These are phyloP conservation scores for Blumeria hordei DNA, from an alignment of 2,329 filamentous ascomycete species.

Conservation along the genomic window DNA sequence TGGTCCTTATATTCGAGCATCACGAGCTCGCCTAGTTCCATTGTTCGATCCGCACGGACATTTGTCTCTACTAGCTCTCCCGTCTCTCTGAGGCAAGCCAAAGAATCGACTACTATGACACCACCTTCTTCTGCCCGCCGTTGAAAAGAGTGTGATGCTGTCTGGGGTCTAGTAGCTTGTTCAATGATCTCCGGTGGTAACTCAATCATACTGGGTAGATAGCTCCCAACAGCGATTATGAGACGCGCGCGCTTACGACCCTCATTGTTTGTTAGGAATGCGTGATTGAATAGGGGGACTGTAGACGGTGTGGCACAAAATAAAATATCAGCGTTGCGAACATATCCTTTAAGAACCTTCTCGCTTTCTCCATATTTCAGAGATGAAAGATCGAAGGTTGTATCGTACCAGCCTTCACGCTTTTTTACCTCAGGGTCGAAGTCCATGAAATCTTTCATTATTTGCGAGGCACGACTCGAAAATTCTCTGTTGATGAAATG, in stretches of 20 bases:
- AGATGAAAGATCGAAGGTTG: constrained; percentile 46
- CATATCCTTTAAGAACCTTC: constrained; percentile 42
- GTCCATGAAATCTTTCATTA: constrained; percentile 24
- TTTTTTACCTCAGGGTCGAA: constrained; percentile 22
- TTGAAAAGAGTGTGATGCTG: constrained; percentile 35
- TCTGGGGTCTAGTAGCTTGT: constrained; percentile 31
- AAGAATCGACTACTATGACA: constrained; percentile 47
- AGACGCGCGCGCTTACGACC: constrained; percentile 46
- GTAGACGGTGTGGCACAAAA: constrained; percentile 71
- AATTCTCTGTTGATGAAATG: constrained; percentile 64
- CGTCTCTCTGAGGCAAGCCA: constrained; percentile 59
- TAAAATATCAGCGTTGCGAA: constrained; percentile 53
- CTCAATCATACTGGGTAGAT: constrained; percentile 55
- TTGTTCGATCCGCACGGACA: constrained; percentile 47
- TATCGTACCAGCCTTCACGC: constrained; percentile 35
- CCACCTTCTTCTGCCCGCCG: constrained; percentile 39
- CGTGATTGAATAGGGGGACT: constrained; percentile 48
- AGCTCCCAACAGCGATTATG: constrained; percentile 48
- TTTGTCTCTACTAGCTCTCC: constrained; percentile 68
- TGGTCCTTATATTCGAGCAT: constrained; percentile 23
- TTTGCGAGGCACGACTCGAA: constrained; percentile 26
- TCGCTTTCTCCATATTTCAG: constrained; percentile 43
- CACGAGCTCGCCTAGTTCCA: constrained; percentile 66
- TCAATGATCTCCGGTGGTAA: constrained; percentile 52
- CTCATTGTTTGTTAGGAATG: constrained; percentile 47